Percentiles rank a stretch among this genome's conserved stretches.
phyloP scores from a whole-genome alignment of 495 filamentous ascomycete genomes.

The Podospora pseudocomata region DNA sequence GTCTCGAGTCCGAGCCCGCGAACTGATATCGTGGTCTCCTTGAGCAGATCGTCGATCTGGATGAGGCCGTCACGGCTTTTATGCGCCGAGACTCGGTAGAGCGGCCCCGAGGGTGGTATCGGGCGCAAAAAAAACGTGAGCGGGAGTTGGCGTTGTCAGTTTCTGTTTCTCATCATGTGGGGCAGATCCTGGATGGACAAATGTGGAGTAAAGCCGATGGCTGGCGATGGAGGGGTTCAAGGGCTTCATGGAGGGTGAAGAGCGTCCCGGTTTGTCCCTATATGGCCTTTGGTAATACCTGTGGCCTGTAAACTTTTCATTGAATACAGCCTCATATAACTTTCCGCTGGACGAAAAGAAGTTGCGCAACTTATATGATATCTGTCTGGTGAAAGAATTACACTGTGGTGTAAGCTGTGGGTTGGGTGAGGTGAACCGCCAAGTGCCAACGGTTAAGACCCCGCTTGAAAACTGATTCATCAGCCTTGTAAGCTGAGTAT shows the following conservation, averaged over 20 bases:
- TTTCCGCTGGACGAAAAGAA: too few relatives aligned
- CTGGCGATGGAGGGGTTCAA: too few relatives aligned
- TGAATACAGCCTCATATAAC: too few relatives aligned
- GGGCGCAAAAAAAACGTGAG: constrained; percentile 2
- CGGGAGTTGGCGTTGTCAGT: neutral
- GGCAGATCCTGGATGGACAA: neutral
- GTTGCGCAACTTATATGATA: too few relatives aligned
- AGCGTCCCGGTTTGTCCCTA: neutral
- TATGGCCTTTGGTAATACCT: neutral
- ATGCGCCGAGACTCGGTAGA: constrained; percentile 5
- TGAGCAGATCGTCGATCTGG: neutral
- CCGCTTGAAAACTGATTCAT: neutral
- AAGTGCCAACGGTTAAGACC: neutral
- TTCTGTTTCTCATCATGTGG: neutral
- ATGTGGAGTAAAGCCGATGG: neutral
- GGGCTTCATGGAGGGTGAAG: too few relatives aligned
- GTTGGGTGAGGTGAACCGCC: neutral
- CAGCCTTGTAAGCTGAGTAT: neutral
- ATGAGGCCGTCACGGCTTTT: neutral
- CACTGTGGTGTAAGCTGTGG: neutral
- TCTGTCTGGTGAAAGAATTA: neutral
- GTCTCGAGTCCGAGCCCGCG: neutral
- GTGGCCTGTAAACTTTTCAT: neutral
- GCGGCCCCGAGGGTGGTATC: neutral
- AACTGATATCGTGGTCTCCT: neutral